Evolutionary conservation across 129 eudicot species (phyloP).

Genomic region (Lonicera japonica): DNA sequence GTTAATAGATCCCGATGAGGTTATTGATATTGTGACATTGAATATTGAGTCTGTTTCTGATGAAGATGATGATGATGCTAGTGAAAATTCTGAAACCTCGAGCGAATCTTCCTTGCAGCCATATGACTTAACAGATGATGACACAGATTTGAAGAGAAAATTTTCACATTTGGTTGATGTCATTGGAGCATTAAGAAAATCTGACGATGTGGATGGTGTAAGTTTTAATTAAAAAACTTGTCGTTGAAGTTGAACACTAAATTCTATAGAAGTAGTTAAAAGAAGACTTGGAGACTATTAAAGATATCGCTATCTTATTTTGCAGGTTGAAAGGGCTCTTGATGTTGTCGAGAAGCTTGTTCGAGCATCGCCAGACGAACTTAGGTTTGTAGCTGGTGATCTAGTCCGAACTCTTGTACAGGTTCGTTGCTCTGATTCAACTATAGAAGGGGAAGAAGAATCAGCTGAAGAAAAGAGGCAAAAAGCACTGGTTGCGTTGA

Average conservation of each 20-base stretch:
- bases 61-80: conserved; percentile 43
- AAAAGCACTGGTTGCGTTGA: conserved; percentile 61
- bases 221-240: conserved; percentile 24
- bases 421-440: conserved; percentile 72
- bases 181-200: conserved; percentile 76
- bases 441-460: conserved; percentile 87
- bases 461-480: conserved; percentile 90
- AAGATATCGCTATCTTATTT: neutral
- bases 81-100: conserved; percentile 66
- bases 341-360: conserved; percentile 84
- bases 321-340: conserved; percentile 92
- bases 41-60: conserved; percentile 31
- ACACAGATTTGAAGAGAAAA: conserved; percentile 64
- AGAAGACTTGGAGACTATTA: neutral
- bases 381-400: conserved; percentile 62
- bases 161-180: conserved; percentile 80
- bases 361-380: conserved; percentile 93
- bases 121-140: conserved; percentile 85
- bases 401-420: conserved; percentile 69
- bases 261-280: neutral
- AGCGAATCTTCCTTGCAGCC: conserved; percentile 84
- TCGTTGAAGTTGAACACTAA: neutral
- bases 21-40: conserved; percentile 72
- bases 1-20: conserved; percentile 79
- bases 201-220: conserved; percentile 95